Percentiles rank a stretch among this genome's conserved stretches.
Conservation (phyloP, 805 yeast species). For the Torulaspora gathmanii region DNA sequence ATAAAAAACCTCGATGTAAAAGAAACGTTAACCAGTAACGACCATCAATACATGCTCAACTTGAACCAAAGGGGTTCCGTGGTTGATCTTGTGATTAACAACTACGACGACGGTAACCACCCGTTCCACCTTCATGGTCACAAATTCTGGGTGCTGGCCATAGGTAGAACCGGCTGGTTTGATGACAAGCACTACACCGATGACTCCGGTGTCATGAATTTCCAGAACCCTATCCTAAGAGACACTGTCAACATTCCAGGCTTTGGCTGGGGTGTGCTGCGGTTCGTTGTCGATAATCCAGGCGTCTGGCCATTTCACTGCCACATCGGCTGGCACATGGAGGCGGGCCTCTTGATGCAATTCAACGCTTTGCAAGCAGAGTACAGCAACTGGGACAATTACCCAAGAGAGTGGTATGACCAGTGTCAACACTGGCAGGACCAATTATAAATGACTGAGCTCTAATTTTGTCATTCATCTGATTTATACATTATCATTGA, state of each 20-base stretch:
- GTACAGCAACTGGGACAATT: conserved; percentile 24
- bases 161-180: conserved; percentile 27
- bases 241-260: conserved; percentile 59
- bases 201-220: conserved; percentile 41
- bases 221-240: conserved; percentile 47
- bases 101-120: conserved; percentile 62
- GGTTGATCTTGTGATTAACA: conserved; percentile 62
- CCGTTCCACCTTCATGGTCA: conserved; percentile 61
- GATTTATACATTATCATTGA: too few relatives aligned
- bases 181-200: conserved; percentile 35
- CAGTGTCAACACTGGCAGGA: conserved; percentile 19
- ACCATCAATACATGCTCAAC: conserved; percentile 21
- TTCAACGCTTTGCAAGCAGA: conserved; percentile 23
- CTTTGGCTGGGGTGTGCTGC: conserved; percentile 50
- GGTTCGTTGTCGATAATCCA: conserved; percentile 69
- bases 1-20: conserved; percentile 8
- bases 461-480: too few relatives aligned
- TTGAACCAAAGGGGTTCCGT: conserved; percentile 32
- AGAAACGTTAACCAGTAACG: conserved; percentile 16
- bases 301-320: conserved; percentile 86
- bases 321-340: conserved; percentile 66
- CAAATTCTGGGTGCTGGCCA: conserved; percentile 30
- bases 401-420: conserved; percentile 26
- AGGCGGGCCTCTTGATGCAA: conserved; percentile 48
- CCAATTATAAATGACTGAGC: background rate